Evolutionary conservation across 495 filamentous ascomycete genomes (phyloP), one percentile per base, ranked within the genome.

Genomic region (Schizothecium vesticola): DNA sequence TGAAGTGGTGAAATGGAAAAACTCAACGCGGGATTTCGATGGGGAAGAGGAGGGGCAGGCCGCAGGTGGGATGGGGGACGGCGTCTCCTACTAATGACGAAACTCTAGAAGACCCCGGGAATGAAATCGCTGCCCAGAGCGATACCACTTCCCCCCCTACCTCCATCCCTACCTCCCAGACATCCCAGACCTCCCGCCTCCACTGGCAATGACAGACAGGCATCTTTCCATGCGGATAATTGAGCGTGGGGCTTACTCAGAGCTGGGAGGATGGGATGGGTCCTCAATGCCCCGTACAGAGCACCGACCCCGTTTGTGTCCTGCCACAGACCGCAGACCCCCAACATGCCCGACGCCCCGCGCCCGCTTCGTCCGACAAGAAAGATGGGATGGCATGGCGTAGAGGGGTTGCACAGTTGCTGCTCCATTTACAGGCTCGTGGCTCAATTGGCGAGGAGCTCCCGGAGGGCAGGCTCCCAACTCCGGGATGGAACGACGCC

Each of bases 211-310:
- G 43, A 51, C 43, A 51, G 43, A 51, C 43, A 51, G 51, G 61
- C 60, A 29, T 36, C 11, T 36, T 31, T 23, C 51, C 56, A 61
- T 61, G 61, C 71, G 71, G 70, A 67, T 75, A 75, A 73, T 78
- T 72, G 64, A 56, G 33, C 64, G 70, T 64, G 73, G 69, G 69
- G 75, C 74, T 75, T 76, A 76, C 74, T 78, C 74, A 74, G 69
- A 56, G 64, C 55, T 25, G 43, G n/a, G 43, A n/a, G 43, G 36
- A 51, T 3, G 31, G 11, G 11, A 36, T 51, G 43, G 43, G 43
- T 51, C 43, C 43, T 51, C 19, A 19, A 51, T 3, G 5, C 43
- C 19, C 19, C 43, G 36, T 51, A 33, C 31, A 51, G 43, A 51
- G 5, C 43, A 51, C 4, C 43, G 43, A 51, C 43, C 43, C 36